Evolutionary conservation across 1,284 basidiomycete species (phyloP).

Genomic region (Phellopilus nigrolimitatus): DNA sequence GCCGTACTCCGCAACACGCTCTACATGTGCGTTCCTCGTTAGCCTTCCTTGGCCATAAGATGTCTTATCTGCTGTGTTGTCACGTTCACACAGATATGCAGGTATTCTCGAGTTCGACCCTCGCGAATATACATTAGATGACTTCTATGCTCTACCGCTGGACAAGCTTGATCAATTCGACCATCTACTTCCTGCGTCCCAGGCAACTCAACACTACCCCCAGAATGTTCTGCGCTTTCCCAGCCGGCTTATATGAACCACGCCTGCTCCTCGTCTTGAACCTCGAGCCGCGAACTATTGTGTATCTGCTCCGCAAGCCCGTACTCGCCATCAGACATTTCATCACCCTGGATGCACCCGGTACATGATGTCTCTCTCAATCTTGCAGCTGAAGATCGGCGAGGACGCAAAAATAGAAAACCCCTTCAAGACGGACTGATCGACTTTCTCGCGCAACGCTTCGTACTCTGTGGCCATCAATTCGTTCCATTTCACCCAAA

Average conservation of each 20-base stretch:
- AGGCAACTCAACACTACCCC: too few relatives aligned
- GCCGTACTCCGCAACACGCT: conserved; percentile 82
- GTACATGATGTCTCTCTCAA: conserved; percentile 54
- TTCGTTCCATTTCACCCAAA: conserved; percentile 58
- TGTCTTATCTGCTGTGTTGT: neutral
- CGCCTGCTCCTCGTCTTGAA: too few relatives aligned
- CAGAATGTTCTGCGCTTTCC: too few relatives aligned
- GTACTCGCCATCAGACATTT: too few relatives aligned
- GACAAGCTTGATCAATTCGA: conserved; percentile 80
- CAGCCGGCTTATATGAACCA: too few relatives aligned
- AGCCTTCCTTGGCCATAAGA: neutral
- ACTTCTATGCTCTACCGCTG: conserved; percentile 72
- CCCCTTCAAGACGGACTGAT: conserved; percentile 33
- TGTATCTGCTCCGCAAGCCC: too few relatives aligned
- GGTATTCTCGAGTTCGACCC: conserved; percentile 81
- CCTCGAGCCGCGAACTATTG: too few relatives aligned
- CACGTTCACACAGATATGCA: conserved; percentile 85
- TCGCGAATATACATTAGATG: conserved; percentile 82
- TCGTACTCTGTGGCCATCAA: conserved; percentile 57
- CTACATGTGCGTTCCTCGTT: conserved; percentile 60
- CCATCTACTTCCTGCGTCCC: too few relatives aligned
- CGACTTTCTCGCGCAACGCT: conserved; percentile 40
- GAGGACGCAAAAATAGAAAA: conserved; percentile 33
- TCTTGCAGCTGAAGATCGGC: conserved; percentile 52
- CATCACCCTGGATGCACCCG: conserved; percentile 53